Percentiles rank a stretch among this genome's conserved stretches.
These are phyloP conservation scores for Hirsutella rhossiliensis DNA, from an alignment of 2,329 filamentous ascomycete species.

Conservation along the genomic window DNA sequence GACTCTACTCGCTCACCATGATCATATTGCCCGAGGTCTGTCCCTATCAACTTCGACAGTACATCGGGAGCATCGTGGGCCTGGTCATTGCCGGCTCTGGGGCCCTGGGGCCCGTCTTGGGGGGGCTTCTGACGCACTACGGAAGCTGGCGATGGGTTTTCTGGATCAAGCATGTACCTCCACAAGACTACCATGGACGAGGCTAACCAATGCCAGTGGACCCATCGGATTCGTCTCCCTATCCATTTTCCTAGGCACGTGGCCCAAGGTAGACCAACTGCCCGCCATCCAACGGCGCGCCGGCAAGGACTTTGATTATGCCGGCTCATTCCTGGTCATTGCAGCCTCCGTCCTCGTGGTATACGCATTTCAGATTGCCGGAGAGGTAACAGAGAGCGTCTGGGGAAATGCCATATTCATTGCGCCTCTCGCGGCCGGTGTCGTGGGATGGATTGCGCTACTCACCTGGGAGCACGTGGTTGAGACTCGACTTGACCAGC, in stretches of 20 bases:
- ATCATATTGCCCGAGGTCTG: conserved; percentile 40
- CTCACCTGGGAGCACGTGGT: conserved; percentile 16
- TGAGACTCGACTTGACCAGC: conserved; percentile 13
- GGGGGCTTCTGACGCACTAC: conserved; percentile 37
- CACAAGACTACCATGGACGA: background rate
- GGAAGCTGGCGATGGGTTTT: conserved; percentile 43
- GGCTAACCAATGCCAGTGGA: conserved; percentile 22
- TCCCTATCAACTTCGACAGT: conserved; percentile 24
- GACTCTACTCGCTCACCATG: conserved; percentile 44
- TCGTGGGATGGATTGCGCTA: conserved; percentile 15
- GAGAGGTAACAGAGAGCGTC: conserved; percentile 16
- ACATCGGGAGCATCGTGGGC: conserved; percentile 35
- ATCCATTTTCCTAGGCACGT: conserved; percentile 32
- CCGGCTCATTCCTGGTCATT: conserved; percentile 41
- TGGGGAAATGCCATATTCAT: conserved; percentile 30
- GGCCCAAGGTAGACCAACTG: conserved; percentile 33
- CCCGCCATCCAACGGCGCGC: conserved; percentile 23
- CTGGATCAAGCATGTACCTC: conserved; percentile 39
- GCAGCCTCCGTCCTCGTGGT: conserved; percentile 41
- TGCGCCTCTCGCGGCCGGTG: conserved; percentile 15
- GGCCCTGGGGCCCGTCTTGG: conserved; percentile 38
- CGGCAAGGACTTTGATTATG: conserved; percentile 39
- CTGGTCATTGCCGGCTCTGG: conserved; percentile 34
- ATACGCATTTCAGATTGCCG: conserved; percentile 44
- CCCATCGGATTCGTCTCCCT: conserved; percentile 36